Conservation (phyloP, 2,329 filamentous ascomycete genomes). For the Stagonosporopsis cucurbitacearum region DNA sequence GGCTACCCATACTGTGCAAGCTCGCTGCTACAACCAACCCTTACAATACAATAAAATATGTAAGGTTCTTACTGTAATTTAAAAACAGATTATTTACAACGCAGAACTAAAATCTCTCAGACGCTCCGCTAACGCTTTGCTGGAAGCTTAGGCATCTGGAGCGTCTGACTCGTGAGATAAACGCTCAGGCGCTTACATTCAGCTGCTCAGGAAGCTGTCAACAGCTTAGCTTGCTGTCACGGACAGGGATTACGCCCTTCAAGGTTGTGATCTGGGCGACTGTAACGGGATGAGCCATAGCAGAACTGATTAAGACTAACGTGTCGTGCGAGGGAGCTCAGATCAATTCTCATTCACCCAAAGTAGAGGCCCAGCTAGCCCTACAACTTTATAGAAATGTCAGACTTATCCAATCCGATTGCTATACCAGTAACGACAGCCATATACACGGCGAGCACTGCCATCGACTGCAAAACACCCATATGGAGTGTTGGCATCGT, state of each 20-base stretch:
- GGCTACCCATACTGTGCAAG: no score
- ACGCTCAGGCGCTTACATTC: background rate
- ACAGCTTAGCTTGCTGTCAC: no score
- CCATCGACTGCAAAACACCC: constrained; percentile 69
- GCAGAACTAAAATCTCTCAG: no score
- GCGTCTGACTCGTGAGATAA: no score
- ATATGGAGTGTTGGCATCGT: constrained; percentile 81
- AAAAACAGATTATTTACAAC: no score
- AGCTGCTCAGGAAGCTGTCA: background rate
- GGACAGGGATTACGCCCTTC: background rate
- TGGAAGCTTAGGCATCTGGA: background rate
- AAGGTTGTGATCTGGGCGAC: background rate
- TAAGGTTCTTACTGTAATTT: no score
- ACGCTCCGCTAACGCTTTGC: no score
- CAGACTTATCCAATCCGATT: constrained; percentile 66
- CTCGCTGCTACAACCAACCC: no score
- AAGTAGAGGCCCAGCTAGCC: background rate
- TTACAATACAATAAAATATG: no score
- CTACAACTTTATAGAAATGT: constrained; percentile 74
- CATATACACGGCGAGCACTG: constrained; percentile 76
- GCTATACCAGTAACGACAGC: constrained; percentile 71
- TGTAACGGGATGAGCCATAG: background rate
- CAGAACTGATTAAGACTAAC: background rate
- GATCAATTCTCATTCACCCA: background rate
- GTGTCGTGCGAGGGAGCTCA: background rate